Conservation (phyloP, 2,329 filamentous ascomycete genomes). For the Bisporella sp. region DNA sequence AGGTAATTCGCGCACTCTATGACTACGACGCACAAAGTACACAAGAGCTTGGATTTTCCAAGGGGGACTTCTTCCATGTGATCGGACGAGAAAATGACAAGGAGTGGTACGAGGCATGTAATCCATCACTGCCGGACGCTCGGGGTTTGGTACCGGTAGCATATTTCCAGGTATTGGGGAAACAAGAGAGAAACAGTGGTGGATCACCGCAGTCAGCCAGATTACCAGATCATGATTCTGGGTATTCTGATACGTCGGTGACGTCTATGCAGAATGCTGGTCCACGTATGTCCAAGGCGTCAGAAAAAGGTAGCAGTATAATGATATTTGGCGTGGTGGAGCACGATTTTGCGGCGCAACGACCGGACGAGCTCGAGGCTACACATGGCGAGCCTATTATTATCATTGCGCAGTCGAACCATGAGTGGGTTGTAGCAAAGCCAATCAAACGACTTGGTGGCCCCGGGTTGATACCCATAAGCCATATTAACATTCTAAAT, state of each 20-base stretch:
- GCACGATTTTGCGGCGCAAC: constrained; percentile 92
- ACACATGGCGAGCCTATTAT: constrained; percentile 96
- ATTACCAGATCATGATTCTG: constrained; percentile 79
- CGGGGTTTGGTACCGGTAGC: constrained; percentile 88
- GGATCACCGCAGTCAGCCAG: constrained; percentile 53
- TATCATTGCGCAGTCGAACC: constrained; percentile 95
- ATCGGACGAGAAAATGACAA: constrained; percentile 89
- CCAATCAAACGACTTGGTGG: constrained; percentile 96
- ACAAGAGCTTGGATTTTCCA: constrained; percentile 83
- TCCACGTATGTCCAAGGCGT: constrained; percentile 27
- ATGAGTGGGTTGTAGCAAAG: constrained; percentile 98
- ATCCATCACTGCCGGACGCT: constrained; percentile 79
- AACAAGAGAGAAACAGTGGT: constrained; percentile 83
- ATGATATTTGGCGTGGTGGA: constrained; percentile 97
- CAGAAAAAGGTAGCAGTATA: constrained; percentile 61
- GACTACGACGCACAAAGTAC: constrained; percentile 73
- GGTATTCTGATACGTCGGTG: constrained; percentile 60
- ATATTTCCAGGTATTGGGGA: constrained; percentile 88
- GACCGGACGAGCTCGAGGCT: constrained; percentile 92
- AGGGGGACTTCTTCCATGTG: constrained; percentile 97
- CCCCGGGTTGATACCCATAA: constrained; percentile 90
- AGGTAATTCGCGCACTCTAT: constrained; percentile 97
- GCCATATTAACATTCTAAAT: constrained; percentile 92
- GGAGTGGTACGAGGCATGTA: constrained; percentile 98
- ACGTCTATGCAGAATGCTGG: constrained; percentile 27